Conservation (phyloP, 495 filamentous ascomycete genomes). For the Pyrenula aspistea region DNA sequence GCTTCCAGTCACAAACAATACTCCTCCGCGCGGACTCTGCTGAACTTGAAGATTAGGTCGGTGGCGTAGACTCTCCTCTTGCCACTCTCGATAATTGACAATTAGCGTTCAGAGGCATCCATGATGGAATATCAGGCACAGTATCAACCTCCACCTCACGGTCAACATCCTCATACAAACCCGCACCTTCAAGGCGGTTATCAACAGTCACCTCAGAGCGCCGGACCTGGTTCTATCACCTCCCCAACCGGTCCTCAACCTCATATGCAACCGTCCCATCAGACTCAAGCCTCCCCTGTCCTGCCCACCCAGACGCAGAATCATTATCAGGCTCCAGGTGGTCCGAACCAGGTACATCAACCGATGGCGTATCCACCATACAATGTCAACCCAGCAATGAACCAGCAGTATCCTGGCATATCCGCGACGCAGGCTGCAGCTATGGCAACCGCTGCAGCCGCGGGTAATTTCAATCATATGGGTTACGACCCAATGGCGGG, state of each 20-base stretch:
- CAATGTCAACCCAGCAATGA: slow-evolving; percentile 34
- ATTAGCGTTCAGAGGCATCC: slow-evolving; percentile 15
- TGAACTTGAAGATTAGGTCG: slow-evolving; percentile 9
- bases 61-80: slow-evolving; percentile 1
- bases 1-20: slow-evolving; percentile 1
- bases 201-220: slow-evolving; percentile 31
- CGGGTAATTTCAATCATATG: slow-evolving; percentile 37
- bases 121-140: slow-evolving; percentile 45
- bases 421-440: slow-evolving; percentile 41
- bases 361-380: slow-evolving; percentile 43
- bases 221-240: slow-evolving; percentile 34
- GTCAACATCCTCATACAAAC: slow-evolving; percentile 38
- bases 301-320: slow-evolving; percentile 33
- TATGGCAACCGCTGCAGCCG: slow-evolving; percentile 44
- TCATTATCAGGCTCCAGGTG: slow-evolving; percentile 34
- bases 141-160: slow-evolving; percentile 40
- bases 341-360: slow-evolving; percentile 34
- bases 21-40: slow-evolving; percentile 1
- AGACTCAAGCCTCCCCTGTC: slow-evolving; percentile 38
- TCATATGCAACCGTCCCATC: slow-evolving; percentile 37
- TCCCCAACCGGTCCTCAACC: slow-evolving; percentile 40
- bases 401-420: slow-evolving; percentile 31
- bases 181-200: slow-evolving; percentile 38
- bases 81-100: slow-evolving; percentile 8
- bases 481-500: slow-evolving; percentile 36